Percentiles rank a stretch among this genome's conserved stretches.
Conservation (phyloP, 2,329 filamentous ascomycete species). For the Trichophyton schoenleinii region DNA sequence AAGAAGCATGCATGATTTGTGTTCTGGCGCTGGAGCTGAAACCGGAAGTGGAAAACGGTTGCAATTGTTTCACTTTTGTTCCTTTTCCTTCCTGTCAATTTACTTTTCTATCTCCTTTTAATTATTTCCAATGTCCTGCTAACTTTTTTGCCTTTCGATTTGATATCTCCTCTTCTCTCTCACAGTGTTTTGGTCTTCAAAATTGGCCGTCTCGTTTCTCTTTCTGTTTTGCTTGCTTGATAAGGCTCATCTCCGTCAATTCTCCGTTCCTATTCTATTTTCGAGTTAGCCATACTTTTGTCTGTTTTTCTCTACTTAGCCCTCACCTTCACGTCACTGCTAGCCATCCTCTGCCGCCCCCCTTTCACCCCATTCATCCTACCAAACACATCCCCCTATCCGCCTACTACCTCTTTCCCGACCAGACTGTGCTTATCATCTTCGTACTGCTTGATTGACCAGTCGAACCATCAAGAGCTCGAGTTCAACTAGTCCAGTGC, state of each 20-base stretch:
- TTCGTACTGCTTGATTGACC: neutral
- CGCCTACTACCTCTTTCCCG: neutral
- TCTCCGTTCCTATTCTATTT: neutral
- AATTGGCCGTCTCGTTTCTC: neutral
- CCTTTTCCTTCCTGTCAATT: neutral
- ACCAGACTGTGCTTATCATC: neutral
- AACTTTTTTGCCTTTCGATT: neutral
- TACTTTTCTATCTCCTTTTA: neutral
- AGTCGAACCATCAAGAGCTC: neutral
- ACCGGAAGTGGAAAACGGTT: neutral
- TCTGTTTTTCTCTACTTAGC: neutral
- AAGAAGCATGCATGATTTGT: conserved; percentile 1
- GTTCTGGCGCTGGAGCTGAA: no score
- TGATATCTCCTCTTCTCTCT: neutral
- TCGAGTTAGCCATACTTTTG: neutral
- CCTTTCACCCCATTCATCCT: neutral
- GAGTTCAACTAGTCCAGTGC: neutral
- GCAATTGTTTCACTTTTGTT: neutral
- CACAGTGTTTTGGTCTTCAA: neutral
- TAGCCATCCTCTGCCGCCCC: no score
- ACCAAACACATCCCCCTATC: neutral
- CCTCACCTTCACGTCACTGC: neutral
- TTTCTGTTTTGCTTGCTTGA: neutral
- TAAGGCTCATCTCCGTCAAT: neutral
- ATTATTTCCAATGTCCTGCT: neutral